Evolutionary conservation across 2,329 filamentous ascomycete genomes (phyloP), one percentile per base, ranked within the genome.

Genomic region (Pleoardoris graminearum): DNA sequence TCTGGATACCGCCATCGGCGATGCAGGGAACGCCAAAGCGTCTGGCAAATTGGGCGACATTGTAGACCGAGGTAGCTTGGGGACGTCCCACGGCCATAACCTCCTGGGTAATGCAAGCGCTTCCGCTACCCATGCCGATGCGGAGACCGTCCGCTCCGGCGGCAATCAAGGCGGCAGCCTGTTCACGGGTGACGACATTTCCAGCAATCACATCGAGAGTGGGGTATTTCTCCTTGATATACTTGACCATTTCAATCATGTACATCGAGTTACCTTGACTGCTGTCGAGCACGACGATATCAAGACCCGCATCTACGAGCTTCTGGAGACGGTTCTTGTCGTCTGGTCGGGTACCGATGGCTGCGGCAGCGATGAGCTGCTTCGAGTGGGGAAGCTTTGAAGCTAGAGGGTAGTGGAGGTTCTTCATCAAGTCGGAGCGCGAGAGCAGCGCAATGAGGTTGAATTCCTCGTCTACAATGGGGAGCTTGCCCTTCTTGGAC

Each of bases 31-130:
- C 92, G 57, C 95, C 94, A 69, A 99, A 99, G 63, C 86, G 87
- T 52, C 89, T 89, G 47, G 94, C 93, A 68, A 99, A 99, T 48
- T 85, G 81, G 68, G 90, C 87, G 66, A 99, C 94, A 64, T 87
- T 90, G 81, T 89, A 91, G 54, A 99, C 93, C 37, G 94, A 87
- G 23, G 92, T 90, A 36, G 95, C 94, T 79, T 99, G 94, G 52
- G 94, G 94, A 68, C 94, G 89, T 54, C 95, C 94, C 44, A 99
- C 93, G 64, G 94, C 94, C 94, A 99, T 99, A 72, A 99, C 95
- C 79, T 99, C 94, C 78, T 99, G 94, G 51, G 94, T 99, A 67
- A 99, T 99, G 78, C 94, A 99, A 71, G 94, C 94, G 71, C 90
- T 96, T 71, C 94, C 94, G 72, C 91, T 96, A 65, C 94, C 94